Evolutionary conservation across 805 yeast genomes (phyloP), one percentile per base, ranked within the genome.

Genomic region (Myxozyma neotropica): DNA sequence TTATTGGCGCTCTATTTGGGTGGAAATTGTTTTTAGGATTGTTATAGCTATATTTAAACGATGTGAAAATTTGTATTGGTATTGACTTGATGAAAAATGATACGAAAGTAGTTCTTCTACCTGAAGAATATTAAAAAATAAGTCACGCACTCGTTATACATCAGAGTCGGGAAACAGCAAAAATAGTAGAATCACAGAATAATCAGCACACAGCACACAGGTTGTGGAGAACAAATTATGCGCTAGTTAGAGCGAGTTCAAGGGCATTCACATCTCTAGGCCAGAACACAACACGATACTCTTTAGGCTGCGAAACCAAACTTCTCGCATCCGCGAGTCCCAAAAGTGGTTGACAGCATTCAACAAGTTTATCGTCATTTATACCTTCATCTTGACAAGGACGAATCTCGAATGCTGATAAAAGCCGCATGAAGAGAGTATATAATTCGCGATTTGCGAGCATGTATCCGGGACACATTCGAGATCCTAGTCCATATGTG

Each of bases 381-480:
- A 55, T 65, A 21, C 53, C 48, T 48, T 49, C 68, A 1, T 23
- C 59, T n/a, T n/a, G n/a, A n/a, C n/a, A n/a, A 24, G 23, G 23
- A n/a, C 69, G 68, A 13, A 87, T 76, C 51, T 78, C 74, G 67
- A 81, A 88, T 24, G 78, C 66, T 1, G 84, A 68, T 1, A 87
- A 69, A 53, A 84, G 68, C 53, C 89, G 80, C 59, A 82, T 73
- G 19, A 83, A 70, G 17, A 86, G 70, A 3, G 82, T 75, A 67
- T 88, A 88, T 67, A 88, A 74, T 69, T 88, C 91, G 55, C 82
- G 80, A 65, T 78, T 76, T 0, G 91, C 91, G 50, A 88, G 75
- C 54, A 80, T 78, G 49, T 80, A 79, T 0, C 94, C 95, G 0
- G 86, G 78, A 70, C 95, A 88, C 83, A 80, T 84, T 56, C 95